These are phyloP conservation scores for Suillus hirtellus DNA, from an alignment of 768 basidiomycete species.

Conservation along the genomic window DNA sequence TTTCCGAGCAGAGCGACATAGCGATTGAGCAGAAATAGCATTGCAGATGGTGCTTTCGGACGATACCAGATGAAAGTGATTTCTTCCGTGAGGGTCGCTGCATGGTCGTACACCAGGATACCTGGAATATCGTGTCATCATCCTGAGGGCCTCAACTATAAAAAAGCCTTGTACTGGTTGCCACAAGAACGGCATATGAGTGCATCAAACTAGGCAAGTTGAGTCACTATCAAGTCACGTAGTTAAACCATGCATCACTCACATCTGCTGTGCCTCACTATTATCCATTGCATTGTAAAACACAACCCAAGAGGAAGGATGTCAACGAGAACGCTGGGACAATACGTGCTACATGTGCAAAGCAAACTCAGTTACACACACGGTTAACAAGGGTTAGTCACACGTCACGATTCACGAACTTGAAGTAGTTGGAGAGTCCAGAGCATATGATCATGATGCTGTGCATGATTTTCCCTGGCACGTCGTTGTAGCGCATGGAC, in stretches of 20 bases:
- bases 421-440: neutral
- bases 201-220: slow-evolving; percentile 1
- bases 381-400: neutral
- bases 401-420: neutral
- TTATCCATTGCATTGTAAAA: neutral
- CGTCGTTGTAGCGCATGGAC: neutral
- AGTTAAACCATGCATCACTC: neutral
- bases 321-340: neutral
- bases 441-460: neutral
- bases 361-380: neutral
- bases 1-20: slow-evolving; percentile 48
- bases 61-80: slow-evolving; percentile 46
- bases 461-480: neutral
- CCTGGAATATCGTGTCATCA: slow-evolving; percentile 16
- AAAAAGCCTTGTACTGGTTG: slow-evolving; percentile 4
- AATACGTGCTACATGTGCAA: neutral
- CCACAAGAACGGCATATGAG: slow-evolving; percentile 2
- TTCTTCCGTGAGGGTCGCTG: slow-evolving; percentile 36
- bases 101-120: slow-evolving; percentile 31
- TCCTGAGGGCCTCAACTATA: neutral
- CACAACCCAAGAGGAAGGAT: neutral
- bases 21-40: slow-evolving; percentile 51
- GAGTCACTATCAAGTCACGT: neutral
- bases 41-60: slow-evolving; percentile 38
- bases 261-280: neutral